Conservation (phyloP, 2,329 filamentous ascomycete genomes). For the Fusarium illudens region DNA sequence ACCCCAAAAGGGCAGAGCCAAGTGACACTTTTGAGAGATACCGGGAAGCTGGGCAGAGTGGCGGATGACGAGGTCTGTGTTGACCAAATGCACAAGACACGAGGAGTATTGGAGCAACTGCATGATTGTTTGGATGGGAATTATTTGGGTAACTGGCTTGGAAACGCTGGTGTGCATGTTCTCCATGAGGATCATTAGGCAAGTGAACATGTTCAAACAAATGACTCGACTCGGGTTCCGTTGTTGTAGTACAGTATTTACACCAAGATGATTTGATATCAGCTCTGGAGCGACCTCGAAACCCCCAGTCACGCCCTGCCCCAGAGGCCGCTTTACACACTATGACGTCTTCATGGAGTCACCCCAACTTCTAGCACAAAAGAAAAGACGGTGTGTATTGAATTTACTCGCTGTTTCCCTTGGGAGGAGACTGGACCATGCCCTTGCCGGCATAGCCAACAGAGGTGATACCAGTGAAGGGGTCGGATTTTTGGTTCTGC, state of each 20-base stretch:
- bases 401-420: slow-evolving; percentile 57
- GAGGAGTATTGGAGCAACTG: slow-evolving; percentile 25
- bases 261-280: slow-evolving; percentile 45
- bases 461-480: slow-evolving; percentile 83
- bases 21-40: slow-evolving; percentile 51
- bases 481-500: slow-evolving; percentile 85
- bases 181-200: slow-evolving; percentile 17
- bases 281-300: slow-evolving; percentile 45
- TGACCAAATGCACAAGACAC: not conserved
- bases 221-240: slow-evolving; percentile 48
- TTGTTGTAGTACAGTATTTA: slow-evolving; percentile 57
- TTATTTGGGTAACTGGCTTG: slow-evolving; percentile 23
- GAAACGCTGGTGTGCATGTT: slow-evolving; percentile 15
- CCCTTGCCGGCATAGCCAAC: slow-evolving; percentile 81
- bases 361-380: slow-evolving; percentile 49
- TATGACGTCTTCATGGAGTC: slow-evolving; percentile 44
- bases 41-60: slow-evolving; percentile 58
- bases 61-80: slow-evolving; percentile 49
- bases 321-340: slow-evolving; percentile 47
- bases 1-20: slow-evolving; percentile 26
- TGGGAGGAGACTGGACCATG: slow-evolving; percentile 75
- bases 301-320: slow-evolving; percentile 42
- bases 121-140: slow-evolving; percentile 18
- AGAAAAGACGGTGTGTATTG: slow-evolving; percentile 42
- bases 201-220: slow-evolving; percentile 41